Percentiles rank a stretch among this genome's conserved stretches.
Conservation (phyloP, 2,329 filamentous ascomycete species). For the Fusarium protoensiforme region DNA sequence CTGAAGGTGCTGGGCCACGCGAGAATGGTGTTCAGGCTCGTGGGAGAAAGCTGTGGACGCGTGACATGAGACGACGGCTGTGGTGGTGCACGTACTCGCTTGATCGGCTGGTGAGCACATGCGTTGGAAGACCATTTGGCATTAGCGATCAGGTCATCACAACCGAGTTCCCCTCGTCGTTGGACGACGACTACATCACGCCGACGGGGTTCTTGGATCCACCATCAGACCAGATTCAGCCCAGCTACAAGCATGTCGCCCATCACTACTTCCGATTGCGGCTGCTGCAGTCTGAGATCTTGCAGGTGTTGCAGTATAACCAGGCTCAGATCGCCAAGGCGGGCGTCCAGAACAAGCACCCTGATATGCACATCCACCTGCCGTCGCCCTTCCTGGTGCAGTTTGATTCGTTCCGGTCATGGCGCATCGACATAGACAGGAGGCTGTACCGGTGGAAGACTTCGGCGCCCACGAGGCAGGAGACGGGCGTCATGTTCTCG, state of each 20-base stretch:
- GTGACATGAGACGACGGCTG: slow-evolving; percentile 85
- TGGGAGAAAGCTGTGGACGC: slow-evolving; percentile 81
- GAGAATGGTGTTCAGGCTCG: slow-evolving; percentile 59
- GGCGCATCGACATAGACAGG: slow-evolving; percentile 88
- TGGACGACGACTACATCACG: slow-evolving; percentile 91
- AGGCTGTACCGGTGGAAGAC: slow-evolving; percentile 89
- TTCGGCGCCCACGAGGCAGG: slow-evolving; percentile 77
- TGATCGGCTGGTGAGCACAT: slow-evolving; percentile 93
- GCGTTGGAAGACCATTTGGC: slow-evolving; percentile 91
- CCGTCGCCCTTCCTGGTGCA: slow-evolving; percentile 86
- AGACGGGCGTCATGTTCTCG: slow-evolving; percentile 90
- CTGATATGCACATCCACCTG: slow-evolving; percentile 81
- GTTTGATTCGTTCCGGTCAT: slow-evolving; percentile 87
- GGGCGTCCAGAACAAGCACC: slow-evolving; percentile 73
- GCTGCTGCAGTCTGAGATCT: slow-evolving; percentile 90
- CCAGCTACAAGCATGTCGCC: slow-evolving; percentile 90
- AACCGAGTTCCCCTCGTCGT: slow-evolving; percentile 88
- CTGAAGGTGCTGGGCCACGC: slow-evolving; percentile 47
- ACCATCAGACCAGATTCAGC: slow-evolving; percentile 65
- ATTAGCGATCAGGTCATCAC: slow-evolving; percentile 97
- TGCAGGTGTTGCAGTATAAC: slow-evolving; percentile 93
- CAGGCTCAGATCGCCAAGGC: slow-evolving; percentile 83
- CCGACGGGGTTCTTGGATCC: slow-evolving; percentile 76
- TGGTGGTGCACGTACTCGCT: slow-evolving; percentile 99
- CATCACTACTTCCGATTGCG: slow-evolving; percentile 93